Conservation (phyloP, 2,329 filamentous ascomycete species). For the Phialemonium atrogriseum region DNA sequence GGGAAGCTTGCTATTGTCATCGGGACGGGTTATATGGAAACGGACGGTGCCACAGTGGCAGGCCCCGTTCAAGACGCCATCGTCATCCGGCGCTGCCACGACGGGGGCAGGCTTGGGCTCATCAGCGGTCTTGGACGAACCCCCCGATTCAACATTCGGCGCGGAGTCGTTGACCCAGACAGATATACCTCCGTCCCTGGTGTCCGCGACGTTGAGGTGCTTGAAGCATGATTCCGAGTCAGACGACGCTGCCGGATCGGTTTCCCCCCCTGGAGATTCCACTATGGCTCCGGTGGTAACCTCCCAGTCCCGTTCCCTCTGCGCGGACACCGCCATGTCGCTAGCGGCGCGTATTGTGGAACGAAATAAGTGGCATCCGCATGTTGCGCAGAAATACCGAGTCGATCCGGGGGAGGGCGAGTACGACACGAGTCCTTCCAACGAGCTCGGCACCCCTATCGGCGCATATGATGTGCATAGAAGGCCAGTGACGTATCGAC, state of each 20-base stretch:
- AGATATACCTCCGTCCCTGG: conserved; percentile 27
- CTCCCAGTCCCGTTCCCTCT: conserved; percentile 17
- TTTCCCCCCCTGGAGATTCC: conserved; percentile 2
- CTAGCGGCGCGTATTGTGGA: not conserved
- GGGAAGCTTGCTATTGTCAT: conserved; percentile 31
- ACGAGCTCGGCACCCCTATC: conserved; percentile 12
- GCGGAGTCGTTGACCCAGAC: conserved; percentile 19
- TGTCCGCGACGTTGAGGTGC: conserved; percentile 20
- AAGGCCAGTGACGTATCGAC: conserved; percentile 22
- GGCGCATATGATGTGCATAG: conserved; percentile 29
- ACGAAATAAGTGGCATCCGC: conserved; percentile 33
- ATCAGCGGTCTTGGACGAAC: too few species aligned
- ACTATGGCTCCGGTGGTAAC: conserved; percentile 28
- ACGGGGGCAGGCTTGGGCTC: not conserved
- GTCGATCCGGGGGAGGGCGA: conserved; percentile 7
- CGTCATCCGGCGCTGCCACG: not conserved
- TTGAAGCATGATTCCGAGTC: conserved; percentile 1
- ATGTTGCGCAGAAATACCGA: conserved; percentile 29
- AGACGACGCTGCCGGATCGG: not conserved
- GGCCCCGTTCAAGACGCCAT: conserved; percentile 12
- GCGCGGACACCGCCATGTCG: not conserved
- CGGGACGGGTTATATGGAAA: conserved; percentile 50
- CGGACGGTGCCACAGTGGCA: conserved; percentile 45
- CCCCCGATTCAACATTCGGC: too few species aligned
- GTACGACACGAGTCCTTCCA: conserved; percentile 11